These are phyloP conservation scores for Metschnikowia henanensis DNA, from an alignment of 805 yeast species.

Conservation along the genomic window DNA sequence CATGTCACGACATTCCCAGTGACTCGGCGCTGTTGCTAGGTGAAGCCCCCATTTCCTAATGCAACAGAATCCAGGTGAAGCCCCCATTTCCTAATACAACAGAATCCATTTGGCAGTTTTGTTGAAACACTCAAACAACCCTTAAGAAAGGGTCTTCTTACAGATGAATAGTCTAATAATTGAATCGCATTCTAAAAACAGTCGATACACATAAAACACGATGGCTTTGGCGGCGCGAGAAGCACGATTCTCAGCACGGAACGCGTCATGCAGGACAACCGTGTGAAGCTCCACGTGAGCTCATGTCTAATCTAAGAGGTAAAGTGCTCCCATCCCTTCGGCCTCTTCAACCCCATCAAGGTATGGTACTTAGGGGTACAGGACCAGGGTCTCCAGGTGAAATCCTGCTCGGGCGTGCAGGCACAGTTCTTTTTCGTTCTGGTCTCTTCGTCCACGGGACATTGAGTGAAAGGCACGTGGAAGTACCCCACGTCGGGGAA, in stretches of 20 bases:
- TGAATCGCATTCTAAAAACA: not conserved
- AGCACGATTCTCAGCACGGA: not conserved
- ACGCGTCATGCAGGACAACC: not conserved
- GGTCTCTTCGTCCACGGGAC: conserved; percentile 68
- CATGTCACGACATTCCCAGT: too few relatives aligned
- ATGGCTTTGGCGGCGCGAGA: not conserved
- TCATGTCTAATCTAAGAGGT: conserved; percentile 3
- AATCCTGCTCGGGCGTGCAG: conserved; percentile 71
- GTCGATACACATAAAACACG: not conserved
- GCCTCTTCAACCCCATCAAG: conserved; percentile 55
- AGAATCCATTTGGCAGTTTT: too few relatives aligned
- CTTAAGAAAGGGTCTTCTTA: too few relatives aligned
- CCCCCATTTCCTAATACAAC: too few relatives aligned
- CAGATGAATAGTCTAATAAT: not conserved
- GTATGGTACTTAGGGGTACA: conserved; percentile 67
- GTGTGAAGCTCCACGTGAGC: not conserved
- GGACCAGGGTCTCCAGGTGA: conserved; percentile 74
- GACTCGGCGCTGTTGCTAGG: too few relatives aligned
- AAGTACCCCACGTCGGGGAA: conserved; percentile 84
- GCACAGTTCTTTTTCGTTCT: conserved; percentile 64
- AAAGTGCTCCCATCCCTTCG: conserved; percentile 69
- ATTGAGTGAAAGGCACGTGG: conserved; percentile 79
- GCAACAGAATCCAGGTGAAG: too few relatives aligned
- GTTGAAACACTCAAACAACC: too few relatives aligned
- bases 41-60: too few relatives aligned